Conservation (phyloP, 768 basidiomycete genomes). For the Leucosporidium yakuticum region DNA sequence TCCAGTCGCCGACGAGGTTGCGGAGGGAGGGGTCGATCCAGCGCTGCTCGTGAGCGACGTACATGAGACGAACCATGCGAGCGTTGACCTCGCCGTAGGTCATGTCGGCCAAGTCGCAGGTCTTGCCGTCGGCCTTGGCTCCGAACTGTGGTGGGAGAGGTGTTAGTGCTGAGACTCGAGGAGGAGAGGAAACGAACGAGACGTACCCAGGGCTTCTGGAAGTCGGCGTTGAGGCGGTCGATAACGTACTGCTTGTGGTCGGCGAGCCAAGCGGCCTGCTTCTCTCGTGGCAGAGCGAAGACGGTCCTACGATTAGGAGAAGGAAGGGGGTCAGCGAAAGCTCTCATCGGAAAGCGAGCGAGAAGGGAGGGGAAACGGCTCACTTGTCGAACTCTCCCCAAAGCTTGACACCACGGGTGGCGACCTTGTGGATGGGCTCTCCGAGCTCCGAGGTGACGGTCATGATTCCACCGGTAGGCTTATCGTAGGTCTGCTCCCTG, state of each 20-base stretch:
- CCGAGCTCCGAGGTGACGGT: constrained; percentile 90
- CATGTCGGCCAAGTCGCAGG: constrained; percentile 87
- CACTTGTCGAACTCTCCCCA: constrained; percentile 96
- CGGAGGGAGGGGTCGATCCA: constrained; percentile 90
- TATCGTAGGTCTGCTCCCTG: constrained; percentile 82
- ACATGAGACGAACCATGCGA: constrained; percentile 90
- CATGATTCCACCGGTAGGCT: constrained; percentile 90
- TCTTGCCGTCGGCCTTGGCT: constrained; percentile 84
- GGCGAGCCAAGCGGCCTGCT: constrained; percentile 77
- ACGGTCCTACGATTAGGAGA: constrained; percentile 56
- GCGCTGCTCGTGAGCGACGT: constrained; percentile 77
- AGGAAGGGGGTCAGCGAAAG: background rate
- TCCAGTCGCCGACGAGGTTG: constrained; percentile 93
- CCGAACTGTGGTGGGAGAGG: constrained; percentile 69
- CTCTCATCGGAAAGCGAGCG: too few relatives aligned
- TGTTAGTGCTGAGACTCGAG: background rate
- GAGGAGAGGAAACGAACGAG: background rate
- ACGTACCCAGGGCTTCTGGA: constrained; percentile 60
- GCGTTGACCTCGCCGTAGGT: constrained; percentile 94
- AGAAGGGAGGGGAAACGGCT: background rate
- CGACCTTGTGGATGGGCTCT: constrained; percentile 99
- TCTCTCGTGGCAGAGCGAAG: constrained; percentile 92
- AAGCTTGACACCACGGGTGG: constrained; percentile 89
- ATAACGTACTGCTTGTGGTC: constrained; percentile 87
- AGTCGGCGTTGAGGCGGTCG: constrained; percentile 84